Percentiles rank a stretch among this genome's conserved stretches.
phyloP scores from a whole-genome alignment of 495 filamentous ascomycete species.

The Penicillium argentinense region DNA sequence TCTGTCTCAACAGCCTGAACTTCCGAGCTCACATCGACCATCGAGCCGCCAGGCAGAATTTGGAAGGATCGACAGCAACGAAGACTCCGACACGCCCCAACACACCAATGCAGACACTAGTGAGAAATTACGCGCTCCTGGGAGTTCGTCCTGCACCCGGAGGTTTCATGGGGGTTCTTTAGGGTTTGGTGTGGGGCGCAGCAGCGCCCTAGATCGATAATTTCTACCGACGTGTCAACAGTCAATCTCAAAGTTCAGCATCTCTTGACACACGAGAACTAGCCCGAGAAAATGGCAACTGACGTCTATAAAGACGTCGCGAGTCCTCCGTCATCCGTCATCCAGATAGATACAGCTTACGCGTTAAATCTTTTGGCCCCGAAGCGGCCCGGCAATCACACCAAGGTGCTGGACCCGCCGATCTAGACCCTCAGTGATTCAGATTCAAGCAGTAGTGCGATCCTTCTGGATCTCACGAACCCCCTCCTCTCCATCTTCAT shows the following conservation, averaged over 20 bases:
- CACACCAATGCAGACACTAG: background rate
- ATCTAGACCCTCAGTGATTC: background rate
- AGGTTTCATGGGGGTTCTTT: background rate
- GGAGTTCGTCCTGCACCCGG: background rate
- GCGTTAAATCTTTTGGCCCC: background rate
- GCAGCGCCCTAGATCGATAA: background rate
- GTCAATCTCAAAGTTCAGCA: background rate
- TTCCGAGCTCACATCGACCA: background rate
- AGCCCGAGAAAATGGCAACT: background rate
- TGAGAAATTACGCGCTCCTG: background rate
- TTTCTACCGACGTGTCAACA: background rate
- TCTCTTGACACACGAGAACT: background rate
- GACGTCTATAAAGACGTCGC: background rate
- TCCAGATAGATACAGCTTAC: background rate
- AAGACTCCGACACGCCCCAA: background rate
- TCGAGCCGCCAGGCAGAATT: background rate
- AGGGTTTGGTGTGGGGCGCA: background rate
- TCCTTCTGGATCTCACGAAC: background rate
- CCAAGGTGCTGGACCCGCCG: background rate
- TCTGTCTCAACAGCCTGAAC: background rate
- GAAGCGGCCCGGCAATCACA: too few relatives aligned
- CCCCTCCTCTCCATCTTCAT: background rate
- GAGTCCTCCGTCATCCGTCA: background rate
- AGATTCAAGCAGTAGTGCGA: constrained; percentile 3
- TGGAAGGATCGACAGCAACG: background rate